Base-by-base conservation (phyloP, 208 protist genomes). In the Leishmania tarentolae region DNA sequence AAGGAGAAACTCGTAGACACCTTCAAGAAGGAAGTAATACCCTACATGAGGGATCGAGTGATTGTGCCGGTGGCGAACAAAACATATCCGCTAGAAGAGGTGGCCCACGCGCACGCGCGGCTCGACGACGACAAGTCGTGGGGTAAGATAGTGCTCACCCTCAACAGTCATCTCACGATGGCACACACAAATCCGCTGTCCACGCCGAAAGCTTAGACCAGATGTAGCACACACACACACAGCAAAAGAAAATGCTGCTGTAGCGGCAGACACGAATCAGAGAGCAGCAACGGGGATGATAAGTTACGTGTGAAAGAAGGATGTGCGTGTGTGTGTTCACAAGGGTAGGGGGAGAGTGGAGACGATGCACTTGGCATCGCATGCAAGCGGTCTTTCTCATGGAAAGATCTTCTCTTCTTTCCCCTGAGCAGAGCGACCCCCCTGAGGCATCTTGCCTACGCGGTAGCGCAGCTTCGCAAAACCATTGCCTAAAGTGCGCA, bases 131-230 rank as follows among this genome's bases (percentile, higher is more conserved):
- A 81, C 79, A 87, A 87, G 69, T 53, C 92, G 56, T 89, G 86
- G 79, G 93, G 93, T 17, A 97, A 97, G 78, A 80, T 93, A 28
- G 85, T 94, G 24, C 85, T 97, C 42, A 93, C 83, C 50, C 42
- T 94, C 5, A 72, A 76, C 56, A 87, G 81, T 50, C 50, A 77
- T 24, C 47, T 79, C n/a, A 5, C 28, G n/a, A 69, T 50, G 24
- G 21, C 11, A 8, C 57, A 44, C 2, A 13, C n/a, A 28, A 77
- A n/a, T 7, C 74, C 37, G 74, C 52, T 68, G 3, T 56, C 74
- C 37, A 77, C 56, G 11, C 56, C 56, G 24, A 44, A n/a, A 40
- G 19, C 37, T 57, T 82, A 72, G 53, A 21, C 35, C 15, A 5
- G 35, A 31, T 44, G 13, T n/a, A 42, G 56, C 63, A 79, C 28